phyloP scores from a whole-genome alignment of 257 asterid species.

The Leptodermis oblonga region DNA sequence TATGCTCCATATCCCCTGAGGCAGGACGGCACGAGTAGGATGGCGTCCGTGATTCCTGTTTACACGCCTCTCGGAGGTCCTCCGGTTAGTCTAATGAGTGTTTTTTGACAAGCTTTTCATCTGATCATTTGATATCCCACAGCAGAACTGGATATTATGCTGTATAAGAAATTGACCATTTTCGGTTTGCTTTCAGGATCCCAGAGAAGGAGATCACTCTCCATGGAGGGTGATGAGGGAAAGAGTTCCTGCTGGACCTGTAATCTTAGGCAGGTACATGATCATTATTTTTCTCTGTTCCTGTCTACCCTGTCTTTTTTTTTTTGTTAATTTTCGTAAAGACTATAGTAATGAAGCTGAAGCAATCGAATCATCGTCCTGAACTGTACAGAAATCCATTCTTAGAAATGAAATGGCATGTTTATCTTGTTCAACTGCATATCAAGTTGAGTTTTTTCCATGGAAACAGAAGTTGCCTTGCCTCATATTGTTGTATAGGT shows the following conservation, averaged over 20 bases:
- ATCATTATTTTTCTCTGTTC: not conserved
- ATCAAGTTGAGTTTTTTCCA: not conserved
- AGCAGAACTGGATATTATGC: not conserved
- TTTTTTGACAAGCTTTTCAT: not conserved
- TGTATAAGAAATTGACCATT: not conserved
- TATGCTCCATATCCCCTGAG: not conserved
- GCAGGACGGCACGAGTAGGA: not conserved
- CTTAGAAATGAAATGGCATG: not conserved
- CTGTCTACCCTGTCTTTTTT: not conserved
- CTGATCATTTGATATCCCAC: not conserved
- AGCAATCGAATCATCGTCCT: not conserved
- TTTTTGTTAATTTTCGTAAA: not conserved
- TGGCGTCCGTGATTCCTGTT: not conserved
- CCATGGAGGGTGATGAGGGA: slow-evolving; percentile 42
- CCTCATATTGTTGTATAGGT: not conserved
- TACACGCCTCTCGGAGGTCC: slow-evolving; percentile 4
- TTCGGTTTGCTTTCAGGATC: slow-evolving; percentile 31
- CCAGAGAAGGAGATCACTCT: slow-evolving; percentile 29
- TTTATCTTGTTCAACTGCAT: not conserved
- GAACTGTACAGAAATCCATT: not conserved
- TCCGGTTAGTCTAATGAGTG: slow-evolving; percentile 9
- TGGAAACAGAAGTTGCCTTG: not conserved
- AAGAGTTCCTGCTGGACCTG: slow-evolving; percentile 24
- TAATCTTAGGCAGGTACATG: slow-evolving; percentile 37
- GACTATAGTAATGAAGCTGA: not conserved